Evolutionary conservation across 179 eudicot genomes (phyloP), one percentile per base, ranked within the genome.

Genomic region (Vitellaria paradoxa): DNA sequence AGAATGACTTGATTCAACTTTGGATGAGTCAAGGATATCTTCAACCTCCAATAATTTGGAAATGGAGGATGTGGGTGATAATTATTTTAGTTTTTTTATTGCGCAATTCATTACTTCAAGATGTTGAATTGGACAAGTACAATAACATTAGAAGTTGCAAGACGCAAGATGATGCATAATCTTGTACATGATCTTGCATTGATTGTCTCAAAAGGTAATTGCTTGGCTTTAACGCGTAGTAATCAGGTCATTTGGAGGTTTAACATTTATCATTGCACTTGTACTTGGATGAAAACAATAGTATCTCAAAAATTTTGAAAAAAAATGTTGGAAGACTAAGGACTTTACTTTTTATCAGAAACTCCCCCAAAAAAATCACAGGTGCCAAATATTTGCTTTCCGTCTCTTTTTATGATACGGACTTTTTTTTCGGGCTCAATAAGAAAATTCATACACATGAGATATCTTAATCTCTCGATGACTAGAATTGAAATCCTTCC

Each of bases 381-480:
- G 6, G 30, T 5, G 9, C 61, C 24, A 9, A 74, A 30, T 30
- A 3, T n/a, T 23, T 80, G 45, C 70, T 45, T 50, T 66, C 3
- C 18, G 9, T 80, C 15, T 53, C 18, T 21, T 12, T 70, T 0
- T 7, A 11, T 10, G 0, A 0, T 9, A 3, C 0, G 26, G 0
- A 30, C 1, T 30, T 30, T 50, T 18, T 61, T 82, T 15, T 67
- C 84, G 13, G 23, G 15, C 9, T 67, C 78, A 21, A 68, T 85
- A 12, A 61, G 78, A 15, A 67, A 61, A 18, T 78, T 80, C 46
- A 68, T 59, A 57, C 84, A 82, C 17, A 61, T 85, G 67, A 77
- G 82, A 42, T 77, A 80, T 67, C 80, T 85, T 59, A 71, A 80
- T 20, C 61, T 85, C 49, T 81, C 84, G 3, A 2, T 10, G 2